phyloP scores from a whole-genome alignment of 768 basidiomycete species.

The Xerocomellus chrysenteron region DNA sequence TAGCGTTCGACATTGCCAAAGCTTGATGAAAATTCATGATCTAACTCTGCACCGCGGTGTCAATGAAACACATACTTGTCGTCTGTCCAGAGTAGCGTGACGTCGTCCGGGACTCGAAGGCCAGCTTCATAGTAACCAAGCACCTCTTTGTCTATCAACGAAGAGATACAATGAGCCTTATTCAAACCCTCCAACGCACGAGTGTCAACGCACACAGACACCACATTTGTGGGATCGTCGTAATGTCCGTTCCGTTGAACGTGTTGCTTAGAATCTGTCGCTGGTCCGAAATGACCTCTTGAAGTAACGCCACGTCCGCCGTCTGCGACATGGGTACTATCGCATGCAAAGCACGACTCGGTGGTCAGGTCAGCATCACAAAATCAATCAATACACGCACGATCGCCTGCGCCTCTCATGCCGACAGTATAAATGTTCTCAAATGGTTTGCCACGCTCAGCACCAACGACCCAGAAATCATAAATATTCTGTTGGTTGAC shows the following conservation, averaged over 20 bases:
- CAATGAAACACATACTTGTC: background rate
- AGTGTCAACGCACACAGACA: background rate
- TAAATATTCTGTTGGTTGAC: background rate
- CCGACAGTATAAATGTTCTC: constrained; percentile 68
- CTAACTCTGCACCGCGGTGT: background rate
- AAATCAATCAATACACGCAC: background rate
- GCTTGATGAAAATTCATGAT: background rate
- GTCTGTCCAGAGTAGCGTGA: background rate
- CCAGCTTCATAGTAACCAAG: background rate
- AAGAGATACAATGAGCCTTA: background rate
- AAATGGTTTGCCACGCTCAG: constrained; percentile 24
- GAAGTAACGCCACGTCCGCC: background rate
- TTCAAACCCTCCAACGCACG: background rate
- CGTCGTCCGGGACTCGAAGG: background rate
- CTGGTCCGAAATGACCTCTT: background rate
- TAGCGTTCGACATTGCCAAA: background rate
- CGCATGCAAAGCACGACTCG: background rate
- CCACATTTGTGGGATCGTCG: background rate
- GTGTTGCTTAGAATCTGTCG: background rate
- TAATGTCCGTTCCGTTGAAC: background rate
- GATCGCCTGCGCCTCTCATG: constrained; percentile 21
- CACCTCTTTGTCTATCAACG: background rate
- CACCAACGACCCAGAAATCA: background rate
- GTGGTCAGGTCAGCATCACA: background rate
- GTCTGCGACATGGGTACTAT: background rate